phyloP scores from a whole-genome alignment of 225 moss, liverwort and hornwort species.

The Lunularia cruciata region DNA sequence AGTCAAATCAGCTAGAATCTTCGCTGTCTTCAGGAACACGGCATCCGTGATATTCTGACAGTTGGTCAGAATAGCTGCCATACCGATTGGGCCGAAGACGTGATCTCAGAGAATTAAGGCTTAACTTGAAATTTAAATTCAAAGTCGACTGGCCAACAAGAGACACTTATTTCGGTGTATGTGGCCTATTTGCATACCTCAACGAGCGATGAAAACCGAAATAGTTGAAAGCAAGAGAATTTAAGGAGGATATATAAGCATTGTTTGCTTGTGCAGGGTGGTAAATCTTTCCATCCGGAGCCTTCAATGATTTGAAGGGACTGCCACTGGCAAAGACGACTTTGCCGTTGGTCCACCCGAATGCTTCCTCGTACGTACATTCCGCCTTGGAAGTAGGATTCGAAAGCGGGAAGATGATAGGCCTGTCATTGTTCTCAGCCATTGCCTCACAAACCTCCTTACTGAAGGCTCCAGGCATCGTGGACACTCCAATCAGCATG shows the following conservation, averaged over 20 bases:
- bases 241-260: slow-evolving; percentile 33
- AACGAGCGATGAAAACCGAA: neutral
- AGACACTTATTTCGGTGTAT: neutral
- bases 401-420: slow-evolving; percentile 51
- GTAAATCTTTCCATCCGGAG: slow-evolving; percentile 33
- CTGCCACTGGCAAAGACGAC: slow-evolving; percentile 71
- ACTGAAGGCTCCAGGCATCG: slow-evolving; percentile 57
- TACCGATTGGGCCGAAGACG: slow-evolving; percentile 60
- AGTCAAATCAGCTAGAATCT: slow-evolving; percentile 25
- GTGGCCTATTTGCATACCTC: neutral
- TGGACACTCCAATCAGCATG: slow-evolving; percentile 69
- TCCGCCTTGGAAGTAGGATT: slow-evolving; percentile 69
- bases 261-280: slow-evolving; percentile 41
- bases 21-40: slow-evolving; percentile 40
- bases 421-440: slow-evolving; percentile 53
- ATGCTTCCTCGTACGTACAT: slow-evolving; percentile 73
- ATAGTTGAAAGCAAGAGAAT: neutral
- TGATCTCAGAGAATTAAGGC: slow-evolving; percentile 18
- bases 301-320: slow-evolving; percentile 44
- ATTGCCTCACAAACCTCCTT: slow-evolving; percentile 70
- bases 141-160: neutral
- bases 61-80: slow-evolving; percentile 50
- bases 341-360: slow-evolving; percentile 61
- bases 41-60: slow-evolving; percentile 43
- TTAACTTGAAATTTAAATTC: neutral